A percentile compares a stretch with the other conserved stretches of the same genome.
phyloP scores from a whole-genome alignment of 106 monocot species.

The Acorus calamus region DNA sequence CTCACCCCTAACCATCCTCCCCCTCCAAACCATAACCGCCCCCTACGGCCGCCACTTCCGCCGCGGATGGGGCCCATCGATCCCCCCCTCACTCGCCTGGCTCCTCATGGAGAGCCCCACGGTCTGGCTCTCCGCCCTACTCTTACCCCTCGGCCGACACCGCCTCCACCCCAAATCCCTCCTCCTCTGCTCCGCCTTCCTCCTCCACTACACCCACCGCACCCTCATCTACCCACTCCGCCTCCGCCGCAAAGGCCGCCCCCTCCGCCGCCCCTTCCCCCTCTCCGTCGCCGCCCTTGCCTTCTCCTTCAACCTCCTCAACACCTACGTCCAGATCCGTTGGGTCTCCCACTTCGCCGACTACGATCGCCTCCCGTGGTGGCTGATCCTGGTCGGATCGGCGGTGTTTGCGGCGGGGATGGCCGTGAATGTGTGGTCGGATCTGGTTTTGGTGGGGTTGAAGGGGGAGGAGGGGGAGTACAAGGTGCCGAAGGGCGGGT shows the following conservation, averaged over 20 bases:
- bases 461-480: constrained; percentile 50
- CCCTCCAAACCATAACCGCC: constrained; percentile 42
- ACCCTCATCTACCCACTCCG: constrained; percentile 48
- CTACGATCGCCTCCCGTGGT: not conserved
- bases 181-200: constrained; percentile 26
- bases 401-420: constrained; percentile 64
- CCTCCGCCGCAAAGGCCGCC: constrained; percentile 5
- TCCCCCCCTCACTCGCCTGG: constrained; percentile 57
- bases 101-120: constrained; percentile 76
- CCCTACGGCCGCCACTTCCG: constrained; percentile 64
- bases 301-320: constrained; percentile 69
- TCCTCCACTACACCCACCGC: constrained; percentile 51
- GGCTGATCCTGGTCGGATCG: constrained; percentile 15
- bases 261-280: too few species aligned
- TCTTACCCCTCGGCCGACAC: constrained; percentile 33
- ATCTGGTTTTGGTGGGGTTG: constrained; percentile 46
- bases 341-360: constrained; percentile 41
- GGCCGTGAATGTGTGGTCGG: constrained; percentile 59
- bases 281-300: constrained; percentile 45
- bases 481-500: constrained; percentile 60
- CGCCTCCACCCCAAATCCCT: constrained; percentile 30
- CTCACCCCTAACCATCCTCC: constrained; percentile 24
- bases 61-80: constrained; percentile 49
- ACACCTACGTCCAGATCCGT: constrained; percentile 64
- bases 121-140: constrained; percentile 40